phyloP scores from a whole-genome alignment of 2,329 filamentous ascomycete genomes.

The Hymenoscyphus fructigenus region DNA sequence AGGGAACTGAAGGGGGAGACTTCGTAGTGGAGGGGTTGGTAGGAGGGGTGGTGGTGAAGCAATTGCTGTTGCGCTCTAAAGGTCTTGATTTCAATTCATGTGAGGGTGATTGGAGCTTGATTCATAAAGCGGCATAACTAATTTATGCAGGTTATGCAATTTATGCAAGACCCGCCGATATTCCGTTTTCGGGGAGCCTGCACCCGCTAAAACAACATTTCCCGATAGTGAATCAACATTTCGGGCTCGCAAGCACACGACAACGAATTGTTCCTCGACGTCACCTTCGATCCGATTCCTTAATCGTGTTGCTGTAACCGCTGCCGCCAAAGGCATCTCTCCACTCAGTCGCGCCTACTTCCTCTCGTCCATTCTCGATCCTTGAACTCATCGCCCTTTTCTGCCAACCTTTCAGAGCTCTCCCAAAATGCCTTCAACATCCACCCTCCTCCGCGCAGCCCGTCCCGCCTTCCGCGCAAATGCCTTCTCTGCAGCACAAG shows the following conservation, averaged over 20 bases:
- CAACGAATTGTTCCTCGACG: not conserved
- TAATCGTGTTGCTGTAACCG: not conserved
- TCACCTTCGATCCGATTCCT: not conserved
- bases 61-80: constrained; percentile 13
- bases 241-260: not conserved
- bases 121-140: constrained; percentile 18
- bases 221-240: constrained; percentile 7
- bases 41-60: constrained; percentile 4
- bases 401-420: not conserved
- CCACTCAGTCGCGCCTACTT: constrained; percentile 1
- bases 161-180: constrained; percentile 4
- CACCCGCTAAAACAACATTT: constrained; percentile 8
- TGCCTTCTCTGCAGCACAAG: constrained; percentile 49
- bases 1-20: not conserved
- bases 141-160: not conserved
- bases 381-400: not conserved
- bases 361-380: not conserved
- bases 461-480: constrained; percentile 51
- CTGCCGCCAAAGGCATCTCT: not conserved
- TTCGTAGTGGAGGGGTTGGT: not conserved
- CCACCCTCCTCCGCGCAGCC: constrained; percentile 50
- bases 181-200: not conserved
- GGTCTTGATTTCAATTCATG: not conserved
- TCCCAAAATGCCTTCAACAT: constrained; percentile 25
- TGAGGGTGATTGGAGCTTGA: no score